Percentiles rank a stretch among this genome's conserved stretches.
These are phyloP conservation scores for Lindgomyces ingoldianus DNA, from an alignment of 495 filamentous ascomycete species.

Conservation along the genomic window DNA sequence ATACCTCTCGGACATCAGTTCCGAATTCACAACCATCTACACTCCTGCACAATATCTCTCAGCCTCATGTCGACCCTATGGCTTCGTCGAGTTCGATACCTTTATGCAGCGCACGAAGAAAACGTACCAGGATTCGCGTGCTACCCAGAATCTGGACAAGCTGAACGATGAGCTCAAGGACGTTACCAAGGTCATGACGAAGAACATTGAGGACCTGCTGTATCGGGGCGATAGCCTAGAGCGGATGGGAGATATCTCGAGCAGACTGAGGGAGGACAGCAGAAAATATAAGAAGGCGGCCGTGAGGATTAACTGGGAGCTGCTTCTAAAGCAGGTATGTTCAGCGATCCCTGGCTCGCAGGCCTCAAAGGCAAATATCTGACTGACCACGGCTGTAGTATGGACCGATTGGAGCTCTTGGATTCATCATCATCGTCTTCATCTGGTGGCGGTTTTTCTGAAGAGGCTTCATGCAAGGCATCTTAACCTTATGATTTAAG, in stretches of 20 bases:
- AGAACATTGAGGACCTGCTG: slow-evolving; percentile 98
- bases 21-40: slow-evolving; percentile 91
- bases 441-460: slow-evolving; percentile 93
- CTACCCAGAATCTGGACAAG: slow-evolving; percentile 81
- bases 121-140: slow-evolving; percentile 90
- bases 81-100: slow-evolving; percentile 96
- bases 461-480: not conserved
- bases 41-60: slow-evolving; percentile 67
- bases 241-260: slow-evolving; percentile 95
- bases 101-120: slow-evolving; percentile 93
- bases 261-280: slow-evolving; percentile 82
- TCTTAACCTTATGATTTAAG: not conserved
- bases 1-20: slow-evolving; percentile 85
- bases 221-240: slow-evolving; percentile 95
- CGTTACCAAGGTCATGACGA: slow-evolving; percentile 99
- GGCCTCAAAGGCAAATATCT: not conserved
- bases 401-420: slow-evolving; percentile 79
- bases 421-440: slow-evolving; percentile 76
- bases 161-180: slow-evolving; percentile 94
- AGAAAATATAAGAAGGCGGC: slow-evolving; percentile 91
- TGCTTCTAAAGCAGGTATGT: slow-evolving; percentile 84
- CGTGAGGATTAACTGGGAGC: slow-evolving; percentile 96
- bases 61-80: slow-evolving; percentile 81
- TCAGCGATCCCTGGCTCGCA: not conserved
- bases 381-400: slow-evolving; percentile 57